Evolutionary conservation across 495 filamentous ascomycete genomes (phyloP).

Genomic region (Daldinia decipiens): DNA sequence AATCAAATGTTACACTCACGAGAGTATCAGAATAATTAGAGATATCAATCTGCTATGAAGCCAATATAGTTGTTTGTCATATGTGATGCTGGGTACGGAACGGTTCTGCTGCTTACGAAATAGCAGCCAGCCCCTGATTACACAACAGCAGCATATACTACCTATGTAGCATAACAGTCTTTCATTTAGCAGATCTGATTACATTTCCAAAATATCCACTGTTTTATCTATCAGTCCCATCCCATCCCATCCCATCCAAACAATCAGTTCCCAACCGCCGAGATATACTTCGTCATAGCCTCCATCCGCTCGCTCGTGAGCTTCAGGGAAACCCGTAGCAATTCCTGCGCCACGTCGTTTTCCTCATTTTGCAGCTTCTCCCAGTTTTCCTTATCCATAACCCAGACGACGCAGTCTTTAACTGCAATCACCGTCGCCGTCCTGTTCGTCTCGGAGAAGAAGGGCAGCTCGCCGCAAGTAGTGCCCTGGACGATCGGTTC

Average conservation of each 20-base stretch:
- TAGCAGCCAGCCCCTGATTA: background rate
- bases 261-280: constrained; percentile 46
- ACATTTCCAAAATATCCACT: background rate
- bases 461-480: constrained; percentile 94
- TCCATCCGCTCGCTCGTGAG: constrained; percentile 90
- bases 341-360: constrained; percentile 80
- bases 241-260: background rate
- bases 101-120: background rate
- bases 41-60: background rate
- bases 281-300: constrained; percentile 75
- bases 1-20: background rate
- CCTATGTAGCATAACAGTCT: background rate
- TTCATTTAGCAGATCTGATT: background rate
- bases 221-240: background rate
- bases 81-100: background rate
- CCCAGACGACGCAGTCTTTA: constrained; percentile 83
- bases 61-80: background rate
- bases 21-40: background rate
- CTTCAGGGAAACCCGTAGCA: constrained; percentile 85
- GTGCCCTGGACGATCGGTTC: constrained; percentile 95
- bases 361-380: constrained; percentile 71
- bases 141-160: background rate
- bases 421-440: constrained; percentile 89
- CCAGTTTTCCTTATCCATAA: constrained; percentile 77
- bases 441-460: constrained; percentile 88